These are phyloP conservation scores for Vitis hybrid DNA, from an alignment of 177 flowering plant genomes.

Conservation along the genomic window DNA sequence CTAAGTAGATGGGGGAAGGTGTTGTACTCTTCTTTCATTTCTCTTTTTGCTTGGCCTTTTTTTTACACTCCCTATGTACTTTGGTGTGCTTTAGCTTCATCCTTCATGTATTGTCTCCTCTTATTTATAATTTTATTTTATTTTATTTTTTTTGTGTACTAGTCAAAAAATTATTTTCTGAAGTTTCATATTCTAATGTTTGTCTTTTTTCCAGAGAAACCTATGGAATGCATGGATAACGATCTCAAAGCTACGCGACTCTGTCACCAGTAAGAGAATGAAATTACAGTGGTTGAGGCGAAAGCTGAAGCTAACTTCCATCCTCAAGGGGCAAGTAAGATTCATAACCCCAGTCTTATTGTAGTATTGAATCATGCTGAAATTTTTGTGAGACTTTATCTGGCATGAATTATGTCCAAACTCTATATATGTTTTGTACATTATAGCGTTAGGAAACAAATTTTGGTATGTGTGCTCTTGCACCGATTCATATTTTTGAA, in stretches of 20 bases:
- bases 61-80: no score
- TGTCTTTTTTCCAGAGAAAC: constrained; percentile 52
- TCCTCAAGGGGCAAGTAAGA: constrained; percentile 81
- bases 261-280: constrained; percentile 73
- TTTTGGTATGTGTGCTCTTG: no score
- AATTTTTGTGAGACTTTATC: background rate
- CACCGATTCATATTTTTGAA: background rate
- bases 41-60: no score
- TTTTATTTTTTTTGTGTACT: no score
- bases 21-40: no score
- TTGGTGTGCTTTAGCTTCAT: no score
- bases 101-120: no score
- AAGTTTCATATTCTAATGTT: background rate
- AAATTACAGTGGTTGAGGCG: constrained; percentile 69
- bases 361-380: background rate
- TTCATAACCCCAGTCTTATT: constrained; percentile 1
- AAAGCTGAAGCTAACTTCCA: constrained; percentile 69
- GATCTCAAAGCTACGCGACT: constrained; percentile 72
- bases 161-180: no score
- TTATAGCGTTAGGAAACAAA: no score
- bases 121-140: no score
- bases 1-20: no score
- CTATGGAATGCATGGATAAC: constrained; percentile 85
- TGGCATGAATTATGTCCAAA: background rate
- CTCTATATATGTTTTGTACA: background rate